phyloP scores from a whole-genome alignment of 2,329 filamentous ascomycete species.

The Coniochaeta hoffmannii region DNA sequence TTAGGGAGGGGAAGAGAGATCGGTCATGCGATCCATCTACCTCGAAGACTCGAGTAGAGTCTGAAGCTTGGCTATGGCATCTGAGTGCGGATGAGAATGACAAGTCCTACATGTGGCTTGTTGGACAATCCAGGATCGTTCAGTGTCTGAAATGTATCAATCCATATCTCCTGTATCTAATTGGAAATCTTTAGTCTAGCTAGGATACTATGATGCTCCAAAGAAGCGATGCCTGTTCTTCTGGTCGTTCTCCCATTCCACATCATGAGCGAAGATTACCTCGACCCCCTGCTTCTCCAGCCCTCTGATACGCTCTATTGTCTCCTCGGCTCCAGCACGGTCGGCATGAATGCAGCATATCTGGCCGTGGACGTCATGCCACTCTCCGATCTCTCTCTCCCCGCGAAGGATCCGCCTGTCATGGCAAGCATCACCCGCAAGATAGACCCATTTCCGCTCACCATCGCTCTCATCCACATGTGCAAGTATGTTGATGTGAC shows the following conservation, averaged over 20 bases:
- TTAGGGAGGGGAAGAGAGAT: too few relatives aligned
- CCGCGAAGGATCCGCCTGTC: constrained; percentile 37
- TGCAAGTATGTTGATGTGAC: constrained; percentile 39
- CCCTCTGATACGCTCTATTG: constrained; percentile 26
- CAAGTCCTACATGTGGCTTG: too few relatives aligned
- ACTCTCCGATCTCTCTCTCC: constrained; percentile 40
- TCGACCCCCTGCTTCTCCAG: constrained; percentile 27
- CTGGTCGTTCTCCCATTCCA: constrained; percentile 25
- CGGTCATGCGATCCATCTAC: too few relatives aligned
- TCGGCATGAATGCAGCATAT: constrained; percentile 41
- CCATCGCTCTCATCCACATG: constrained; percentile 10
- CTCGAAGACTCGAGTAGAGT: too few relatives aligned
- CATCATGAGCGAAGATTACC: constrained; percentile 40
- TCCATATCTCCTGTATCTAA: neutral
- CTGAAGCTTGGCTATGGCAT: too few relatives aligned
- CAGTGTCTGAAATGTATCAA: too few relatives aligned
- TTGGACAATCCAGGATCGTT: too few relatives aligned
- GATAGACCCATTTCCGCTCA: constrained; percentile 29
- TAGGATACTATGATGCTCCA: neutral
- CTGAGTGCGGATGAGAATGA: too few relatives aligned
- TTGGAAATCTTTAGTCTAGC: neutral
- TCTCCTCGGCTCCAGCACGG: constrained; percentile 30
- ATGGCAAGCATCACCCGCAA: constrained; percentile 43
- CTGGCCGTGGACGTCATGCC: constrained; percentile 33
- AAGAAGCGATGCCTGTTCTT: constrained; percentile 13